Conservation (phyloP, 495 filamentous ascomycete species). For the Hyaloscypha hepaticicola region DNA sequence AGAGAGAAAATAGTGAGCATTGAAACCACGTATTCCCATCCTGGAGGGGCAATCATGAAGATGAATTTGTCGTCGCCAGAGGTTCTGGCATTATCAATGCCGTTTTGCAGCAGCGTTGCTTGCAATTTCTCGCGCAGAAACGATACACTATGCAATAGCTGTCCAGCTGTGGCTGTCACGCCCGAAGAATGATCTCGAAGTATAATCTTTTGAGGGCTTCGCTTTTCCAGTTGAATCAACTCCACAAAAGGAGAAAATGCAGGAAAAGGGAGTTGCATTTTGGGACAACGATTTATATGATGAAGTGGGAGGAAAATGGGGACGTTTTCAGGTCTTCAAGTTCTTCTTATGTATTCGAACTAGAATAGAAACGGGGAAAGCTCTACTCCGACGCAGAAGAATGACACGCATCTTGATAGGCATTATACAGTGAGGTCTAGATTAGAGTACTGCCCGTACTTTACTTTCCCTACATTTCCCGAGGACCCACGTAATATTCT, state of each 20-base stretch:
- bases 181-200: conserved; percentile 25
- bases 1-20: conserved; percentile 26
- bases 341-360: not conserved
- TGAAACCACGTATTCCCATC: conserved; percentile 23
- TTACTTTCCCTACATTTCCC: too few relatives aligned
- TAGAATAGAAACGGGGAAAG: too few relatives aligned
- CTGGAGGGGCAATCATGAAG: conserved; percentile 21
- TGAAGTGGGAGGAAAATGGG: not conserved
- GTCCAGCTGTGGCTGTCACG: conserved; percentile 20
- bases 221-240: conserved; percentile 11
- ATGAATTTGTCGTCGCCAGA: conserved; percentile 18
- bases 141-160: conserved; percentile 18
- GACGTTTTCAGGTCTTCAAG: not conserved
- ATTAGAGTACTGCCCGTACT: too few relatives aligned
- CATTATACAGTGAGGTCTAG: too few relatives aligned
- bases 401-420: too few relatives aligned
- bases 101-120: conserved; percentile 5
- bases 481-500: too few relatives aligned
- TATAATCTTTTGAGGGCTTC: conserved; percentile 16
- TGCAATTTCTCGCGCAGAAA: conserved; percentile 11
- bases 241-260: conserved; percentile 17
- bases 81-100: conserved; percentile 8
- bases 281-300: conserved; percentile 10
- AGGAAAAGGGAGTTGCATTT: conserved; percentile 20
- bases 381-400: not conserved